phyloP scores from a whole-genome alignment of 1,284 basidiomycete genomes.

The Melampsora medusae region DNA sequence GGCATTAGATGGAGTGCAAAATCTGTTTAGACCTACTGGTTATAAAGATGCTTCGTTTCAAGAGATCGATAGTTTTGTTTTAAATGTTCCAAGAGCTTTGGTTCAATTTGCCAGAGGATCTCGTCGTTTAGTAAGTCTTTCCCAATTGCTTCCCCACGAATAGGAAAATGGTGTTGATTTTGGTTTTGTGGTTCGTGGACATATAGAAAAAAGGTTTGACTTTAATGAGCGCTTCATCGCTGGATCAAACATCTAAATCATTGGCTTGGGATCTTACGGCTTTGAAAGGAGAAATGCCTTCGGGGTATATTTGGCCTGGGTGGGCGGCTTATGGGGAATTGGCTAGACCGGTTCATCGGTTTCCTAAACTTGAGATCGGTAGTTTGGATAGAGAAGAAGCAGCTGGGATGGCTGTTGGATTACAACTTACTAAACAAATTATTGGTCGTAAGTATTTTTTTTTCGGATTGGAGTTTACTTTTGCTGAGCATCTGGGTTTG shows the following conservation, averaged over 20 bases:
- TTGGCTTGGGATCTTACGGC: constrained; percentile 26
- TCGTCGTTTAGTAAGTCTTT: constrained; percentile 10
- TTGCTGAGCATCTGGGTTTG: background rate
- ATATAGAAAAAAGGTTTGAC: constrained; percentile 24
- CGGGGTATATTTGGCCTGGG: constrained; percentile 23
- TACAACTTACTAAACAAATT: constrained; percentile 25
- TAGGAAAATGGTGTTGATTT: background rate
- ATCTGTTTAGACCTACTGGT: constrained; percentile 32
- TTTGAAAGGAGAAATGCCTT: background rate
- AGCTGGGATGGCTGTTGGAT: constrained; percentile 9
- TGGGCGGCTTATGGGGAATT: constrained; percentile 26
- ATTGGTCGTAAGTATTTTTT: constrained; percentile 31
- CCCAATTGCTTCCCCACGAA: no score
- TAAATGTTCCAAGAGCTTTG: constrained; percentile 20
- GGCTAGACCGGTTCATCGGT: constrained; percentile 11
- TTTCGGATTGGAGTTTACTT: background rate
- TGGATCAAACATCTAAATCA: constrained; percentile 12
- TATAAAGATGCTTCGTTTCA: constrained; percentile 40
- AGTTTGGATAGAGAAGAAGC: constrained; percentile 32
- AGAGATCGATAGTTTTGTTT: constrained; percentile 32
- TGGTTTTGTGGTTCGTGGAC: background rate
- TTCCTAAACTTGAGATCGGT: constrained; percentile 4
- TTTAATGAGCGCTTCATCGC: constrained; percentile 12
- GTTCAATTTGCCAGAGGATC: constrained; percentile 25
- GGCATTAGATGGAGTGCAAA: constrained; percentile 44